Evolutionary conservation across 2,329 filamentous ascomycete genomes (phyloP).

Genomic region (Plenodomus biglobosus): DNA sequence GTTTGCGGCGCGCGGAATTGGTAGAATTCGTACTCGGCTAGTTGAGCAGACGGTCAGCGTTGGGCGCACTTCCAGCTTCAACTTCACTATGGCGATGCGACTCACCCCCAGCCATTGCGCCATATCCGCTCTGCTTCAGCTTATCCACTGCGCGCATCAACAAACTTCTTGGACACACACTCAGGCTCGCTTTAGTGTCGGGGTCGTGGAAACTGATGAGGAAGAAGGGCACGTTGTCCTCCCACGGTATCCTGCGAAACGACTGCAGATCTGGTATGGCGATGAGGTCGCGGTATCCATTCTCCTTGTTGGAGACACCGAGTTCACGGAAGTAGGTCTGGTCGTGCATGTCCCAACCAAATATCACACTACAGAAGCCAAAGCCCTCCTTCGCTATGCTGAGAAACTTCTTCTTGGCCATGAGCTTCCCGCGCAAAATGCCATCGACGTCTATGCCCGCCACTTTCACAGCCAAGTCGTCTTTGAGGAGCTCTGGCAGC

Average conservation of each 20-base stretch:
- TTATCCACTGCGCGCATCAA: conserved; percentile 69
- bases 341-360: conserved; percentile 98
- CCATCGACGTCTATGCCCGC: conserved; percentile 87
- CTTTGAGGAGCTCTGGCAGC: conserved; percentile 65
- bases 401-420: conserved; percentile 91
- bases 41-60: conserved; percentile 19
- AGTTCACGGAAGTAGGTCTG: conserved; percentile 84
- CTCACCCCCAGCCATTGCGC: conserved; percentile 86
- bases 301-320: conserved; percentile 83
- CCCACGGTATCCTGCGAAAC: conserved; percentile 88
- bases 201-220: conserved; percentile 82
- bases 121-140: conserved; percentile 68
- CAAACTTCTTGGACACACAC: conserved; percentile 77
- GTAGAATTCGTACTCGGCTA: conserved; percentile 95
- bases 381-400: conserved; percentile 79
- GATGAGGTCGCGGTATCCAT: conserved; percentile 84
- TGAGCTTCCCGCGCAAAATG: conserved; percentile 82
- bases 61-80: conserved; percentile 16
- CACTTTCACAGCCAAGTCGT: conserved; percentile 81
- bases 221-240: conserved; percentile 83
- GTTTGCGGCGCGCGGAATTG: conserved; percentile 72
- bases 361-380: conserved; percentile 91
- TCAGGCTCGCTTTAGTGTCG: conserved; percentile 69
- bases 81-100: conserved; percentile 6
- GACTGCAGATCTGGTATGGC: conserved; percentile 76